Evolutionary conservation across 257 asterid species (phyloP).

Genomic region (Orobanche coerulescens): DNA sequence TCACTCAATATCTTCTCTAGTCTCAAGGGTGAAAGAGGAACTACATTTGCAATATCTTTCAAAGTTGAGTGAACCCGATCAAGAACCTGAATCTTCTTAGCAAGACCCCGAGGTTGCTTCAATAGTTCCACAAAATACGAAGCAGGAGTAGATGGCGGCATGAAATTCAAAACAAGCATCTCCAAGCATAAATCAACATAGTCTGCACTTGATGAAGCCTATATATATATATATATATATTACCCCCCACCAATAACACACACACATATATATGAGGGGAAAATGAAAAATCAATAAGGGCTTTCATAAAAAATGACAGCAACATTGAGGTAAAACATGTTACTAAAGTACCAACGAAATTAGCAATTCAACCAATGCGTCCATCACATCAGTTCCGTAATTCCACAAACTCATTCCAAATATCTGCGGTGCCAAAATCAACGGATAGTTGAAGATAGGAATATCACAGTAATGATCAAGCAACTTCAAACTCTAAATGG

Average conservation of each 20-base stretch:
- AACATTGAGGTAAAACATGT: constrained; percentile 13
- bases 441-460: not conserved
- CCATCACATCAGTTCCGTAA: constrained; percentile 70
- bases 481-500: not conserved
- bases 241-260: no score
- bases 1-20: constrained; percentile 50
- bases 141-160: constrained; percentile 43
- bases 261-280: no score
- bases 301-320: not conserved
- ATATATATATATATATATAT: constrained; percentile 1
- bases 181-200: constrained; percentile 70
- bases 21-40: constrained; percentile 71
- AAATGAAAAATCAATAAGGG: constrained; percentile 5
- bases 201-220: constrained; percentile 77
- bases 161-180: constrained; percentile 67
- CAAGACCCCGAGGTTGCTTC: constrained; percentile 51
- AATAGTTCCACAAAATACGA: constrained; percentile 31
- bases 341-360: constrained; percentile 50
- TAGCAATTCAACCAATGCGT: constrained; percentile 59
- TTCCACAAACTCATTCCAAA: constrained; percentile 73
- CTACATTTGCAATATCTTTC: constrained; percentile 48
- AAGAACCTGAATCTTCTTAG: constrained; percentile 63
- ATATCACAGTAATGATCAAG: not conserved
- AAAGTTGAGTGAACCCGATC: constrained; percentile 69
- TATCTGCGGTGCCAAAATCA: constrained; percentile 41